Base-by-base conservation (phyloP, 108 stramenopile genomes). In the Aurantiochytrium sp. region DNA sequence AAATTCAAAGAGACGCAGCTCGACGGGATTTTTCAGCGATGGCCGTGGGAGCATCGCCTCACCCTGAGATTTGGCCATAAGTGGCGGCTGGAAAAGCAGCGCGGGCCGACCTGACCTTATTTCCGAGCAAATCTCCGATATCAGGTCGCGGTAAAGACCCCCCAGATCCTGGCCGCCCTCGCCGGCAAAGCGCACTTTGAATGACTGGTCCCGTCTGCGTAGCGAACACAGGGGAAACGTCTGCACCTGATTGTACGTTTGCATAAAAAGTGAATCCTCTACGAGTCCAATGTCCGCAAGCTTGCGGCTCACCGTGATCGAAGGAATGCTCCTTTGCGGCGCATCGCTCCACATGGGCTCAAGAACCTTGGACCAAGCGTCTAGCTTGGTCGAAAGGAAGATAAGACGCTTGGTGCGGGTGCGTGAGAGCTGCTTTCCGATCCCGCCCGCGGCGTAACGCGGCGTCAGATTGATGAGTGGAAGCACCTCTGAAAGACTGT, bases 1-100 rank as follows among this genome's bases (percentile, higher is more conserved):
- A 53, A 83, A 83, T 3, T 83, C 76, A 83, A 83, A 83, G 51
- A 83, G 76, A 14, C 76, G 76, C 76, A 83, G 28, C 45, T 83
- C 76, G 49, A 83, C 76, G n/a, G 76, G 76, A 2, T 23, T 53
- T 18, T 47, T 83, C 18, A 83, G 51, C 25, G 76, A 83, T 0
- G 76, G 76, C 28, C 76, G 76, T 18, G 76, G 76, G 6, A 83
- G 76, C 76, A 83, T 6, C 51, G 51, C 49, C 45, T 83, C 76
- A 45, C 76, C 76, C 51, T 25, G n/a, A 6, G 49, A 47, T 35
- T 83, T 83, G 25, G 76, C 45, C 76, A 83, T 83, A 8, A 83
- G 4, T 6, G 76, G 76, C 25, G 49, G 45, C 25, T 47, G 45
- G 5, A 83, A 83, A 6, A 83, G 28, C n/a, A 83, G 76, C 10